A percentile compares a stretch with the other conserved stretches of the same genome.
Evolutionary conservation across 257 asterid genomes (phyloP).

Genomic region (Nicotiana knightiana): DNA sequence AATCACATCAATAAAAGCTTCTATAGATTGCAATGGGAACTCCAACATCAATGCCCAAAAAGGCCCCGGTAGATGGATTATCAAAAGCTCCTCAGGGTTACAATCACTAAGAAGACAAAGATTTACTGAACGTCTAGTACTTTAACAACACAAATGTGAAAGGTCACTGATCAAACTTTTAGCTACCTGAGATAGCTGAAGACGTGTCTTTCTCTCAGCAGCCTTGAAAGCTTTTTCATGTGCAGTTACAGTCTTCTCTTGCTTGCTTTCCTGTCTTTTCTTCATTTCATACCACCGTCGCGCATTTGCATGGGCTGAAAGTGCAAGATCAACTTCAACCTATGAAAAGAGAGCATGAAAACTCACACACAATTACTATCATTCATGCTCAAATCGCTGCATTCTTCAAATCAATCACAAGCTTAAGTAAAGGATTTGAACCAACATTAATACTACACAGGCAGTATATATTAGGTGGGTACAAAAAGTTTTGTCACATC

Average conservation of each 20-base stretch:
- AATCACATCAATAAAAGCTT: background rate
- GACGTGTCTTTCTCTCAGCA: constrained; percentile 90
- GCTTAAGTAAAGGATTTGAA: background rate
- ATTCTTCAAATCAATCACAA: background rate
- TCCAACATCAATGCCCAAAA: background rate
- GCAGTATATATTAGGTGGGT: background rate
- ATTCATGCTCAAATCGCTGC: background rate
- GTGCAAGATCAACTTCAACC: constrained; percentile 97
- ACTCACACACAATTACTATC: background rate
- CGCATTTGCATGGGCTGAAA: constrained; percentile 99
- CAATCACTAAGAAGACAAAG: background rate
- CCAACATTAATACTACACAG: background rate
- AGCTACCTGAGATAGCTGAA: constrained; percentile 85
- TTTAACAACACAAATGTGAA: background rate
- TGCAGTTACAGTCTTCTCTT: constrained; percentile 85
- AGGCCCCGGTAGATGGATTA: background rate
- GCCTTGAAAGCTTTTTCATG: constrained; percentile 98
- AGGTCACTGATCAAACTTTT: constrained; percentile 19
- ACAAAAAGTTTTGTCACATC: background rate
- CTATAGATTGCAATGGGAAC: background rate
- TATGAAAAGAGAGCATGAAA: constrained; percentile 20
- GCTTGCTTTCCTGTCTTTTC: constrained; percentile 93
- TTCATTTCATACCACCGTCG: constrained; percentile 92
- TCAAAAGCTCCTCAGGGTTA: background rate
- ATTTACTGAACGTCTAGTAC: background rate